These are phyloP conservation scores for Microcos paniculata DNA, from an alignment of 345 rosid genomes.

Conservation along the genomic window DNA sequence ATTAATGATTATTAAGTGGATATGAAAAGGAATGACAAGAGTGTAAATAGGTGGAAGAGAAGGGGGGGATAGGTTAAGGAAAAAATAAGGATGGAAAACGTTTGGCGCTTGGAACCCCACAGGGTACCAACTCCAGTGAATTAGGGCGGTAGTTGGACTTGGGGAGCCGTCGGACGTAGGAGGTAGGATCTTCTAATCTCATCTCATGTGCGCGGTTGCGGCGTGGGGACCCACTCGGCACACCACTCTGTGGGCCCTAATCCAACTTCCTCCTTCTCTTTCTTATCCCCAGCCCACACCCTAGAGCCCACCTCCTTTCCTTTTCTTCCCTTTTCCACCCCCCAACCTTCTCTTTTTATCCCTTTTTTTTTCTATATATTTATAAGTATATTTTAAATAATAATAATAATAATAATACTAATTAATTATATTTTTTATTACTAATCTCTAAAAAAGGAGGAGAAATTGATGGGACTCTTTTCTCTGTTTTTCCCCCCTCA, in stretches of 20 bases:
- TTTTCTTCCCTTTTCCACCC: background rate
- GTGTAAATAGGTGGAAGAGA: background rate
- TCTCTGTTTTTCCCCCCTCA: background rate
- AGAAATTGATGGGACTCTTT: background rate
- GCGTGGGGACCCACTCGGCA: constrained; percentile 25
- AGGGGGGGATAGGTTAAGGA: background rate
- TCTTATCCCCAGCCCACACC: background rate
- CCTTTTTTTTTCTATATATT: background rate
- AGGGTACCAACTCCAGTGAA: constrained; percentile 25
- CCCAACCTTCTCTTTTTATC: too few relatives aligned
- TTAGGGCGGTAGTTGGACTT: constrained; percentile 21
- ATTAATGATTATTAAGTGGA: too few relatives aligned
- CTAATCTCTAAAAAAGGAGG: too few relatives aligned
- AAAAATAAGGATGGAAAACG: background rate
- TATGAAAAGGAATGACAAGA: background rate
- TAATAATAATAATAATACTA: background rate
- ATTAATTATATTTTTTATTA: background rate
- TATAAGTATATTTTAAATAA: too few relatives aligned
- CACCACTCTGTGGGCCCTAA: background rate
- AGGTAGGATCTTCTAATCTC: too few relatives aligned
- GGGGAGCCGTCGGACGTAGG: constrained; percentile 28
- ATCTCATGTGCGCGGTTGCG: constrained; percentile 34
- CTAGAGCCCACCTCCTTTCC: background rate
- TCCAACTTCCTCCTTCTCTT: background rate
- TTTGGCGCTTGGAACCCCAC: constrained; percentile 10